Evolutionary conservation across 106 monocot species (phyloP).

Genomic region (Dioscorea zingiberensis): DNA sequence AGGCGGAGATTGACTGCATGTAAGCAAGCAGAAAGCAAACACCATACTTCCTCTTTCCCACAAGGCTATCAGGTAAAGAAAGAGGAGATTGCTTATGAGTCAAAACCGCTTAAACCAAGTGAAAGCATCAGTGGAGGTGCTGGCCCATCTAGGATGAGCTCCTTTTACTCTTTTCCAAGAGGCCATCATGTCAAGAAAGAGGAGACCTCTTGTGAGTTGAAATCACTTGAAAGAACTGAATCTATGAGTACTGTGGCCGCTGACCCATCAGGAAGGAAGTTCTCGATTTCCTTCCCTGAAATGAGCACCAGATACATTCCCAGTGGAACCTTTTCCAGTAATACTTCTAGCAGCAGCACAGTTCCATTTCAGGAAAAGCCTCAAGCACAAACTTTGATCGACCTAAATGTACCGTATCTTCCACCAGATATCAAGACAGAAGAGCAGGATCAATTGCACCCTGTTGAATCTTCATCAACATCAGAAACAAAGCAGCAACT

Average conservation of each 20-base stretch:
- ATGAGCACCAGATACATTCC: background rate
- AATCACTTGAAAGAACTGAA: background rate
- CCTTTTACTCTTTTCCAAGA: constrained; percentile 4
- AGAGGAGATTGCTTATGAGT: constrained; percentile 4
- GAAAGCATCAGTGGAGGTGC: constrained; percentile 6
- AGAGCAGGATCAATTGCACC: constrained; percentile 6
- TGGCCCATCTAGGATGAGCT: constrained; percentile 7
- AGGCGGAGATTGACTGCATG: constrained; percentile 38
- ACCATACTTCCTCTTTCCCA: constrained; percentile 5
- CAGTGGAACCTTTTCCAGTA: background rate
- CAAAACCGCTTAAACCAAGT: constrained; percentile 2
- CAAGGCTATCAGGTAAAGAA: constrained; percentile 7
- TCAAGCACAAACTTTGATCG: constrained; percentile 36
- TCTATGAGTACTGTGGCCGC: too few relatives aligned
- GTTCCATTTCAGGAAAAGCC: constrained; percentile 9
- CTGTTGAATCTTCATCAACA: background rate
- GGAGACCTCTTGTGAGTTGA: background rate
- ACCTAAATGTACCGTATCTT: constrained; percentile 54
- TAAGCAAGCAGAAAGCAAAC: constrained; percentile 9
- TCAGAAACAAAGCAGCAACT: constrained; percentile 11
- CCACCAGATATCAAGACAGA: constrained; percentile 37
- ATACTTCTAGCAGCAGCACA: background rate
- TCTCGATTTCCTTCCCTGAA: too few relatives aligned
- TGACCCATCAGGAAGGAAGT: too few relatives aligned
- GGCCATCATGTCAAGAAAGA: too few relatives aligned